These are phyloP conservation scores for Colletotrichum sp. DNA, from an alignment of 2,329 filamentous ascomycete genomes.

Conservation along the genomic window DNA sequence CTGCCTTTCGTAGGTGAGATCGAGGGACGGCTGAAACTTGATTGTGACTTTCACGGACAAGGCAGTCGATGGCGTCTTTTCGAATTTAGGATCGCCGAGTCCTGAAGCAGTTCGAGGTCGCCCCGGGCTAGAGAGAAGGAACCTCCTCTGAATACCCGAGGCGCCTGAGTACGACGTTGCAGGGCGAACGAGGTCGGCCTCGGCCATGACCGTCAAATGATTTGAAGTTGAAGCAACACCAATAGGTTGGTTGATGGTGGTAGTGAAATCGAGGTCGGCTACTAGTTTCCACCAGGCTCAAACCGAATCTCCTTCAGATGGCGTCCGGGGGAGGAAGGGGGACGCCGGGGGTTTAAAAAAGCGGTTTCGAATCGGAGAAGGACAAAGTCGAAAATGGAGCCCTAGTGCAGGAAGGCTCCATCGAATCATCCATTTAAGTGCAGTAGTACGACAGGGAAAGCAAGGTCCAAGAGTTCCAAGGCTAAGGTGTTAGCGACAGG, in stretches of 20 bases:
- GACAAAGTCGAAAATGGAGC: conserved; percentile 8
- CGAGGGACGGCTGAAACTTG: conserved; percentile 49
- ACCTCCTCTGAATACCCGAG: conserved; percentile 15
- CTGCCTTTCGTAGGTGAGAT: conserved; percentile 47
- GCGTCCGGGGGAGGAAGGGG: conserved; percentile 16
- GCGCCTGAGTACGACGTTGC: conserved; percentile 19
- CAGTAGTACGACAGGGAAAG: background rate
- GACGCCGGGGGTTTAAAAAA: conserved; percentile 11
- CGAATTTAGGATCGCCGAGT: conserved; percentile 1
- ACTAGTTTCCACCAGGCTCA: conserved; percentile 16
- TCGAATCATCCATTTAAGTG: conserved; percentile 2
- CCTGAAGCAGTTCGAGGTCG: conserved; percentile 18
- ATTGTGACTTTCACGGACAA: conserved; percentile 50
- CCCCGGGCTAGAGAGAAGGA: conserved; percentile 19
- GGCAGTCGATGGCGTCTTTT: background rate
- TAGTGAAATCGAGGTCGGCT: background rate
- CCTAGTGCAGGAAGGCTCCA: conserved; percentile 21
- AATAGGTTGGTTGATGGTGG: background rate
- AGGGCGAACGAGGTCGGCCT: conserved; percentile 12
- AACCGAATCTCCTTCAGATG: conserved; percentile 5
- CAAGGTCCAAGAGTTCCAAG: conserved; percentile 1
- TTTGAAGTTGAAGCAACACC: conserved; percentile 4
- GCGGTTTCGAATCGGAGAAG: conserved; percentile 6
- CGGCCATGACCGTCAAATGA: conserved; percentile 16
- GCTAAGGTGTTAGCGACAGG: background rate